phyloP scores from a whole-genome alignment of 176 grass and related monocot genomes.

The Carex scoparia region DNA sequence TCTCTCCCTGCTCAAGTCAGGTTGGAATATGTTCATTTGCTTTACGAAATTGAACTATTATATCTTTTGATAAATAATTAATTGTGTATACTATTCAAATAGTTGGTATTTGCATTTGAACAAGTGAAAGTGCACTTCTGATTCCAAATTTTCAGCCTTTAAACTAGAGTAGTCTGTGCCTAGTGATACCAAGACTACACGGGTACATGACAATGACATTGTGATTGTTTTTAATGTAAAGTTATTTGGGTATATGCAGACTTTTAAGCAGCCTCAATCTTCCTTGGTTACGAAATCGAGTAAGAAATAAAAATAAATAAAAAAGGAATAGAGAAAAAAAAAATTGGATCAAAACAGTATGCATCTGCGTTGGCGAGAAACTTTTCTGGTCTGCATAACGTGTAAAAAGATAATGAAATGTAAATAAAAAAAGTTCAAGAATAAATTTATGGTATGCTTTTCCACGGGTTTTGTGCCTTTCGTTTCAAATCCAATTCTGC shows the following conservation, averaged over 20 bases:
- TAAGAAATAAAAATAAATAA: neutral
- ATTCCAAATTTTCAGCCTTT: neutral
- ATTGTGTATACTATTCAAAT: neutral
- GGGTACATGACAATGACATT: neutral
- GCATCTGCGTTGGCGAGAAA: neutral
- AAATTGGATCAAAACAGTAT: neutral
- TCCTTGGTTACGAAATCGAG: neutral
- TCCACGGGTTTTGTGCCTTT: neutral
- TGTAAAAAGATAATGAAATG: neutral
- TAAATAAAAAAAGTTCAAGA: neutral
- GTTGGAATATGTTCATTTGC: conserved; percentile 1
- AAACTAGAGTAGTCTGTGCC: neutral
- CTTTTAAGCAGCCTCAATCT: neutral
- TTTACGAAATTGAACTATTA: neutral
- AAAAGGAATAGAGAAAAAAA: neutral
- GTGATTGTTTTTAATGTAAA: neutral
- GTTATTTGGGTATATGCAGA: neutral
- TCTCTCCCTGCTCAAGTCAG: conserved; percentile 33
- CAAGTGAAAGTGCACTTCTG: neutral
- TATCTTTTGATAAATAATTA: neutral
- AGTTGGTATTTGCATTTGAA: neutral
- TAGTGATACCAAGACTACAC: neutral
- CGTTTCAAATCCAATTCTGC: neutral
- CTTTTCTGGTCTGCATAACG: neutral
- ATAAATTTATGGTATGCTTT: neutral